A percentile compares a stretch with the other conserved stretches of the same genome.
These are phyloP conservation scores for Starmera caribaea DNA, from an alignment of 805 yeast genomes.

Conservation along the genomic window DNA sequence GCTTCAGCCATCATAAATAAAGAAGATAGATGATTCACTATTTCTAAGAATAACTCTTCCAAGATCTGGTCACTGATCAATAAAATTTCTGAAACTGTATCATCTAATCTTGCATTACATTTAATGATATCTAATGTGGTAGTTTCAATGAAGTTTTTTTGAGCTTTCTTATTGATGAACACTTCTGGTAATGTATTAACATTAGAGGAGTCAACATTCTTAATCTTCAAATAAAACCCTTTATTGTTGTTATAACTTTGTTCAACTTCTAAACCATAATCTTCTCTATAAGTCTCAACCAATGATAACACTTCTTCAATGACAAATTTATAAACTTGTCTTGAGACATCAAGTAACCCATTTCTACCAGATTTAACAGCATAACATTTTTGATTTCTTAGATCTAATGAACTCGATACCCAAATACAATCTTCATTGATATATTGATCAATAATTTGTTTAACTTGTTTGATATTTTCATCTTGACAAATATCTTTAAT, in stretches of 20 bases:
- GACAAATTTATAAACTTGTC: constrained; percentile 28
- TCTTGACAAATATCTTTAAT: constrained; percentile 20
- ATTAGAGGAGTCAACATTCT: constrained; percentile 10
- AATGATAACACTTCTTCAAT: constrained; percentile 26
- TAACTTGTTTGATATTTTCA: constrained; percentile 14
- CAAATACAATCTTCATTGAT: constrained; percentile 34
- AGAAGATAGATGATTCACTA: constrained; percentile 21
- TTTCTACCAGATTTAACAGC: constrained; percentile 35
- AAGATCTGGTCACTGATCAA: constrained; percentile 31
- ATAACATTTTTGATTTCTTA: constrained; percentile 33
- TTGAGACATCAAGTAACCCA: constrained; percentile 35
- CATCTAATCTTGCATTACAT: constrained; percentile 29
- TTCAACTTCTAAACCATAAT: constrained; percentile 19
- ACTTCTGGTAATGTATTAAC: constrained; percentile 18
- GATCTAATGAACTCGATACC: constrained; percentile 29
- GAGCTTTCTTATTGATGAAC: constrained; percentile 24
- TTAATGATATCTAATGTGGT: constrained; percentile 31
- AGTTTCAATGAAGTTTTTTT: constrained; percentile 26
- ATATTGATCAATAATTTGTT: constrained; percentile 18
- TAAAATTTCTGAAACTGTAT: constrained; percentile 30
- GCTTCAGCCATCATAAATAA: constrained; percentile 35
- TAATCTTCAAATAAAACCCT: constrained; percentile 29
- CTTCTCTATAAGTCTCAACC: constrained; percentile 17
- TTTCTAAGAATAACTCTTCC: constrained; percentile 19
- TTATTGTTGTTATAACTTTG: constrained; percentile 25